These are phyloP conservation scores for Glebionis coronaria DNA, from an alignment of 129 eudicot species.

Conservation along the genomic window DNA sequence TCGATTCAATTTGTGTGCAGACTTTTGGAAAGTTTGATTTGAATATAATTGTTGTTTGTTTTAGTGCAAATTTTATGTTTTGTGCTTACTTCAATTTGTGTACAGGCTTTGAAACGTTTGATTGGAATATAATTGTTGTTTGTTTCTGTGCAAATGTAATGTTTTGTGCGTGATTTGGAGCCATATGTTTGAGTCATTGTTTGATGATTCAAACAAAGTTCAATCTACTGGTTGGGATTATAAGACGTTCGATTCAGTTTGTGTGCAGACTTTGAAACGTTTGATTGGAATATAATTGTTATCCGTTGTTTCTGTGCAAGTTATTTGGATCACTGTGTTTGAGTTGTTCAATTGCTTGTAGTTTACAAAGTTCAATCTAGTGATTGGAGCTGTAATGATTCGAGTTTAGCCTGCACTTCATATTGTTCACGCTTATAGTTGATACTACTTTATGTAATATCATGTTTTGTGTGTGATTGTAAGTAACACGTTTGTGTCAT, in stretches of 20 bases:
- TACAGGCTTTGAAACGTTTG: conserved; percentile 8
- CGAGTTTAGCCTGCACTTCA: too few species aligned
- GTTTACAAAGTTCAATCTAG: neutral
- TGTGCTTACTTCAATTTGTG: conserved; percentile 20
- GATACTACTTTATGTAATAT: neutral
- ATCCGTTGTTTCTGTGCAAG: too few species aligned
- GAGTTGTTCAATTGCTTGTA: neutral
- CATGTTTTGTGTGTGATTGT: conserved; percentile 5
- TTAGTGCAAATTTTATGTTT: too few species aligned
- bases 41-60: neutral
- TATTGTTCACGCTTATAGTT: neutral
- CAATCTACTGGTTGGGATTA: too few species aligned
- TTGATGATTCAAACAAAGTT: too few species aligned
- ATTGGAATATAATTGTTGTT: conserved; percentile 7
- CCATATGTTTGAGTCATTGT: neutral
- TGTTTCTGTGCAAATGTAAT: neutral
- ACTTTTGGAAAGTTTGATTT: neutral
- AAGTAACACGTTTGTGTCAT: neutral
- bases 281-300: too few species aligned
- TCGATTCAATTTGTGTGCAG: neutral
- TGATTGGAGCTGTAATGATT: too few species aligned
- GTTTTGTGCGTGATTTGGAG: neutral
- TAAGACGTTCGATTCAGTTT: neutral
- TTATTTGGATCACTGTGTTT: too few species aligned
- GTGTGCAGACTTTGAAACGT: neutral